A percentile compares a stretch with the other conserved stretches of the same genome.
These are phyloP conservation scores for Xylariaceae sp. DNA, from an alignment of 2,329 filamentous ascomycete genomes.

Conservation along the genomic window DNA sequence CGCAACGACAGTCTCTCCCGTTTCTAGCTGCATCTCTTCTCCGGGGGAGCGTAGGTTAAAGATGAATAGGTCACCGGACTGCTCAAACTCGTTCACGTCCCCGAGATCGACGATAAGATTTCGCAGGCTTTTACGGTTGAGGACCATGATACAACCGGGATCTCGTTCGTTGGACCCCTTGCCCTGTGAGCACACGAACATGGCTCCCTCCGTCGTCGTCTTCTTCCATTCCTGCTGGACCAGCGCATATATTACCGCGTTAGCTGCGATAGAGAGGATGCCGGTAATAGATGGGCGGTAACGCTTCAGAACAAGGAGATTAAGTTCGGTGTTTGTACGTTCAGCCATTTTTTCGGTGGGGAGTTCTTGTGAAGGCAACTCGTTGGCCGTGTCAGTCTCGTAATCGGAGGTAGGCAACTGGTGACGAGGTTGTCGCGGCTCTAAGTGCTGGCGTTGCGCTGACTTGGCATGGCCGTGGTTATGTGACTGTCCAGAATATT, in stretches of 20 bases:
- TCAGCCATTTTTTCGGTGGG: slow-evolving; percentile 48
- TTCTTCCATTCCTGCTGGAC: slow-evolving; percentile 68
- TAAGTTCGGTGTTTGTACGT: slow-evolving; percentile 79
- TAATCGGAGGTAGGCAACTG: slow-evolving; percentile 49
- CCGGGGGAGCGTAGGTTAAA: slow-evolving; percentile 37
- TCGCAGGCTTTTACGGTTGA: slow-evolving; percentile 66
- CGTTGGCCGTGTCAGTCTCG: slow-evolving; percentile 57
- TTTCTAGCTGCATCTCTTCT: slow-evolving; percentile 21
- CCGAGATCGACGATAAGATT: slow-evolving; percentile 66
- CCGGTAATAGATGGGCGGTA: slow-evolving; percentile 68
- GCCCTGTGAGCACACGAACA: slow-evolving; percentile 73
- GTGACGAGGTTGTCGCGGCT: slow-evolving; percentile 20
- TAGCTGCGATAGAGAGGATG: slow-evolving; percentile 77
- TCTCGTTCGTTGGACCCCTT: slow-evolving; percentile 33
- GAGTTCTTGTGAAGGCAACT: slow-evolving; percentile 39
- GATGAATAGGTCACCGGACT: slow-evolving; percentile 52
- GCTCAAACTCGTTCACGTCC: slow-evolving; percentile 57
- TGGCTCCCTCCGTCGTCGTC: slow-evolving; percentile 73
- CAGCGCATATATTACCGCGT: slow-evolving; percentile 82
- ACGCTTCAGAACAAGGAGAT: slow-evolving; percentile 75
- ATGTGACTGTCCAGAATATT: slow-evolving; percentile 7
- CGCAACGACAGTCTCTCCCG: slow-evolving; percentile 20
- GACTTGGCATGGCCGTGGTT: slow-evolving; percentile 35
- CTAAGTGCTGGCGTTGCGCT: slow-evolving; percentile 27
- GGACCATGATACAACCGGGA: slow-evolving; percentile 58